phyloP scores from a whole-genome alignment of 2,329 filamentous ascomycete genomes.

The Myriosclerotinia curreyana region DNA sequence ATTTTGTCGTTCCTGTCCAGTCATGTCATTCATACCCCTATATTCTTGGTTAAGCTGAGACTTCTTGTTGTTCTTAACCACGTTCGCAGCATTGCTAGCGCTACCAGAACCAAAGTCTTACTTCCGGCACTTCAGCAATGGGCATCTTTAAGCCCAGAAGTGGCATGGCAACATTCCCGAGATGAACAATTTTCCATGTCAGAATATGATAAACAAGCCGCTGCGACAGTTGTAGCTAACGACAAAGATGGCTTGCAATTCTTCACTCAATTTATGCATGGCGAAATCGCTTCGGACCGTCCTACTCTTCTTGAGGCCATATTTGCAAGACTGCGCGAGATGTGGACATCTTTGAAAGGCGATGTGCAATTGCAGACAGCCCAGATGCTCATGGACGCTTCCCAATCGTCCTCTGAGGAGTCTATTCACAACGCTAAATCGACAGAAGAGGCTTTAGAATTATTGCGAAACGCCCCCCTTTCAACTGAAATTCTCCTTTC shows the following conservation, averaged over 20 bases:
- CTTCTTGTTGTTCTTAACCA: slow-evolving; percentile 71
- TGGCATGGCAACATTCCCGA: slow-evolving; percentile 50
- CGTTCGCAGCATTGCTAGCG: slow-evolving; percentile 67
- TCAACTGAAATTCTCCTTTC: slow-evolving; percentile 67
- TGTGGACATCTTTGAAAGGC: slow-evolving; percentile 71
- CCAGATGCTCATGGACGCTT: slow-evolving; percentile 60
- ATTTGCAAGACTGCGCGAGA: slow-evolving; percentile 65
- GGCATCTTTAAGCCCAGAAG: slow-evolving; percentile 53
- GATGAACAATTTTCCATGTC: slow-evolving; percentile 47
- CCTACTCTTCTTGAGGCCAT: slow-evolving; percentile 57
- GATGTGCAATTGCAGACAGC: slow-evolving; percentile 59
- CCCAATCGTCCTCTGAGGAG: slow-evolving; percentile 45
- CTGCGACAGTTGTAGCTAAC: slow-evolving; percentile 52
- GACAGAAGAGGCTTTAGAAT: slow-evolving; percentile 63
- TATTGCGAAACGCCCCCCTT: slow-evolving; percentile 70
- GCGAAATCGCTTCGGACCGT: slow-evolving; percentile 45
- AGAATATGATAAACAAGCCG: slow-evolving; percentile 52
- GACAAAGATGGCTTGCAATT: slow-evolving; percentile 56
- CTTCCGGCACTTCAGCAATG: slow-evolving; percentile 71
- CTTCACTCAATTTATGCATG: slow-evolving; percentile 50
- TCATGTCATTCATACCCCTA: slow-evolving; percentile 67
- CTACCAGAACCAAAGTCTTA: slow-evolving; percentile 69
- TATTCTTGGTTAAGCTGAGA: slow-evolving; percentile 65
- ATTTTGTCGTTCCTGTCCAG: slow-evolving; percentile 70
- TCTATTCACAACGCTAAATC: slow-evolving; percentile 40